Conservation (phyloP, 495 filamentous ascomycete species). For the Podospora sp. region DNA sequence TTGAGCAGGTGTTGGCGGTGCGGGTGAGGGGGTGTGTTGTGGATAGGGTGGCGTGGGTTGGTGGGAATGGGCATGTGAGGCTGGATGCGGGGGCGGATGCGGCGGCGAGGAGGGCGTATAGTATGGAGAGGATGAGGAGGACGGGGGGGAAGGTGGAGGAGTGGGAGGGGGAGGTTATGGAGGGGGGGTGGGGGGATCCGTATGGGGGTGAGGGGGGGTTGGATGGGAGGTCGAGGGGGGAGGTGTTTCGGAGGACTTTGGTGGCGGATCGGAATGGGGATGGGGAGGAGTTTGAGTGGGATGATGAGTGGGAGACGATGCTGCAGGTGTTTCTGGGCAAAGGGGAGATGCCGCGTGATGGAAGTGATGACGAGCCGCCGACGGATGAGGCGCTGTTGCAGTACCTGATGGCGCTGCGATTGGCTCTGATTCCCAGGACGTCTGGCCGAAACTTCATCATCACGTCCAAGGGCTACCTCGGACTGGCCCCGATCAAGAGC, state of each 20-base stretch:
- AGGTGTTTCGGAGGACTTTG: conserved; percentile 5
- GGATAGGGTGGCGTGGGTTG: neutral
- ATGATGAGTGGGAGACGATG: conserved; percentile 4
- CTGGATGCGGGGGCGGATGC: neutral
- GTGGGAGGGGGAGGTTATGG: conserved; percentile 5
- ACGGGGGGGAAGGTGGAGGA: conserved; percentile 6
- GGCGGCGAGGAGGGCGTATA: conserved; percentile 4
- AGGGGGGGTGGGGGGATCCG: conserved; percentile 1
- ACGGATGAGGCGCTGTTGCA: neutral
- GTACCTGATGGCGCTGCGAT: conserved; percentile 1
- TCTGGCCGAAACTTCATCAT: conserved; percentile 9
- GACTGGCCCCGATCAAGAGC: neutral
- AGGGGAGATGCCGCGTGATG: conserved; percentile 2
- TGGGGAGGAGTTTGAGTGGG: neutral
- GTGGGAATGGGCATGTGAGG: conserved; percentile 3
- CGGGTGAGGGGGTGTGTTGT: neutral
- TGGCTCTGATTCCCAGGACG: conserved; percentile 7
- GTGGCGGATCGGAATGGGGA: neutral
- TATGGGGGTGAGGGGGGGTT: neutral
- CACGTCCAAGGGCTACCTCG: conserved; percentile 9
- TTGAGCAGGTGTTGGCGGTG: neutral
- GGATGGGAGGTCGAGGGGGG: neutral
- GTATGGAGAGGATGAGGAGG: conserved; percentile 1
- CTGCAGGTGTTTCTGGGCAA: neutral
- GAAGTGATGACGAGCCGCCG: neutral